Evolutionary conservation across 169 alveolate genomes (phyloP).

Genomic region (Babesia ovata): DNA sequence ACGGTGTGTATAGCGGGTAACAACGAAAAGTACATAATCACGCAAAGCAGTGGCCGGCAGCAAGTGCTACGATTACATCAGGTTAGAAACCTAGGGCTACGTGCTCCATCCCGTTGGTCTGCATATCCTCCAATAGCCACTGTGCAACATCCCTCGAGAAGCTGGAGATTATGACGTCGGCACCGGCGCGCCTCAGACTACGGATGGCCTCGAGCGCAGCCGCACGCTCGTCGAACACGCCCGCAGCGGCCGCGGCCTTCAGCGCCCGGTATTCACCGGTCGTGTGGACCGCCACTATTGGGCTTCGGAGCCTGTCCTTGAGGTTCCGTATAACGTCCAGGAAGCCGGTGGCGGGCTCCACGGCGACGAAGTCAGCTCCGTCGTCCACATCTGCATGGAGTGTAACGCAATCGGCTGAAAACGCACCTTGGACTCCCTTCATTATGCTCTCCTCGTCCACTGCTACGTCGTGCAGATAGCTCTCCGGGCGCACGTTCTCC

Average conservation of each 20-base stretch:
- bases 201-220: conserved; percentile 81
- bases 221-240: conserved; percentile 76
- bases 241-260: conserved; percentile 63
- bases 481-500: conserved; percentile 32
- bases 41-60: background rate
- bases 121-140: conserved; percentile 73
- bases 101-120: conserved; percentile 68
- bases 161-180: conserved; percentile 84
- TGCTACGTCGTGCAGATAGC: conserved; percentile 53
- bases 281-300: conserved; percentile 72
- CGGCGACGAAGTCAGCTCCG: conserved; percentile 74
- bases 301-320: conserved; percentile 55
- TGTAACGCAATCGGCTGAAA: background rate
- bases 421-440: conserved; percentile 41
- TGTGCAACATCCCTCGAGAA: conserved; percentile 76
- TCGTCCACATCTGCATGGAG: conserved; percentile 65
- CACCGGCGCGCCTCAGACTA: conserved; percentile 87
- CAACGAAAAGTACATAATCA: too few species aligned
- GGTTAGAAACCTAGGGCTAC: conserved; percentile 63
- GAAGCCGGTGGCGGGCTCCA: conserved; percentile 72
- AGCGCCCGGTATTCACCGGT: conserved; percentile 75
- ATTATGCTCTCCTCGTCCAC: conserved; percentile 22
- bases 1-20: background rate
- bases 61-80: conserved; percentile 9
- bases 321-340: conserved; percentile 65